These are phyloP conservation scores for Fusarium avenaceum DNA, from an alignment of 2,329 filamentous ascomycete species.

Conservation along the genomic window DNA sequence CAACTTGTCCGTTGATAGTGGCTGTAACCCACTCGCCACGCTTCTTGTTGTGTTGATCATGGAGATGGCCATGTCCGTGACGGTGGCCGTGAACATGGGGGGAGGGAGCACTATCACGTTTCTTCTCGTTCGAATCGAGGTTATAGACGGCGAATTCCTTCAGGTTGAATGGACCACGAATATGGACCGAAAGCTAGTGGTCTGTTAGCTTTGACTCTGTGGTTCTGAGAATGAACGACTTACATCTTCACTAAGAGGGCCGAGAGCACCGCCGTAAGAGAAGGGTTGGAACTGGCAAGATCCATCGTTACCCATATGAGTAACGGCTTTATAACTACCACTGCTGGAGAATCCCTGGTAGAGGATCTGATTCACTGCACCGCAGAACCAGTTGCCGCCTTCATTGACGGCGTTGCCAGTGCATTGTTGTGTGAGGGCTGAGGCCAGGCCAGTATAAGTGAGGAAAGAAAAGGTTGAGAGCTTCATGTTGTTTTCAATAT, in stretches of 20 bases:
- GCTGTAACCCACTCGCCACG: slow-evolving; percentile 65
- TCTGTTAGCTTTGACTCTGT: background rate
- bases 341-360: slow-evolving; percentile 72
- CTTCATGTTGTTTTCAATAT: slow-evolving; percentile 51
- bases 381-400: slow-evolving; percentile 75
- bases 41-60: slow-evolving; percentile 62
- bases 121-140: slow-evolving; percentile 57
- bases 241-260: slow-evolving; percentile 79
- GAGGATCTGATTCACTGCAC: slow-evolving; percentile 74
- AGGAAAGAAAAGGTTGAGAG: slow-evolving; percentile 47
- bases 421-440: slow-evolving; percentile 55
- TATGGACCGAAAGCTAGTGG: slow-evolving; percentile 75
- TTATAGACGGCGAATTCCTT: slow-evolving; percentile 78
- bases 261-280: slow-evolving; percentile 70
- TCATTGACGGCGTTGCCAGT: slow-evolving; percentile 54
- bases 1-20: slow-evolving; percentile 69
- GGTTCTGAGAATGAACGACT: slow-evolving; percentile 47
- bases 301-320: slow-evolving; percentile 68
- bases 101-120: slow-evolving; percentile 45
- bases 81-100: slow-evolving; percentile 58
- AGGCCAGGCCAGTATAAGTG: slow-evolving; percentile 49
- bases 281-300: slow-evolving; percentile 67
- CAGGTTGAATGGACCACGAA: slow-evolving; percentile 77
- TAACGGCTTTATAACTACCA: slow-evolving; percentile 75
- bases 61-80: slow-evolving; percentile 64